A percentile compares a stretch with the other conserved stretches of the same genome.
Conservation (phyloP, 805 yeast species). For the Nakazawaea populi region DNA sequence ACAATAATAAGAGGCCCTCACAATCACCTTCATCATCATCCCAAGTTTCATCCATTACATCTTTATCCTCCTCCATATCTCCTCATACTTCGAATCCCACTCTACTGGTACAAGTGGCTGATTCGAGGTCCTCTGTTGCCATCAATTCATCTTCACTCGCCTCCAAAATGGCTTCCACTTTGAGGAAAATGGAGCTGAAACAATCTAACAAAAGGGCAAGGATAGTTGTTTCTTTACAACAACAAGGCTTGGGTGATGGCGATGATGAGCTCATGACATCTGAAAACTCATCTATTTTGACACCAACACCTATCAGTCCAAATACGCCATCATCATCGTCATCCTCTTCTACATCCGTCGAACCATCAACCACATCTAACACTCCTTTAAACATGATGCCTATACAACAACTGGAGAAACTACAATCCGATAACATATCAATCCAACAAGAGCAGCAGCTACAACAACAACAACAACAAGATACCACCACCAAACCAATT, state of each 20-base stretch:
- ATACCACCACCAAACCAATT: not conserved
- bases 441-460: not conserved
- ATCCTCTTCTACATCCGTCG: not conserved
- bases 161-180: not conserved
- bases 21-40: not conserved
- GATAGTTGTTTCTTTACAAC: not conserved
- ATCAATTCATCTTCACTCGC: not conserved
- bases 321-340: not conserved
- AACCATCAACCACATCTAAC: conserved; percentile 4
- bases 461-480: not conserved
- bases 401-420: not conserved
- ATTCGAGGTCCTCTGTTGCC: too few relatives aligned
- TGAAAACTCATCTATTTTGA: not conserved
- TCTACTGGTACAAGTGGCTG: too few relatives aligned
- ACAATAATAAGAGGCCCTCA: not conserved
- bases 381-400: not conserved
- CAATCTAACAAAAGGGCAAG: conserved; percentile 4
- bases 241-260: not conserved
- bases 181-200: not conserved
- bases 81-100: too few relatives aligned
- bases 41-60: not conserved
- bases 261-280: not conserved
- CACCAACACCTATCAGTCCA: conserved; percentile 4
- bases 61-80: too few relatives aligned
- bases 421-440: not conserved